A percentile compares a stretch with the other conserved stretches of the same genome.
These are phyloP conservation scores for Scutellaria galericulata DNA, from an alignment of 257 asterid species.

Conservation along the genomic window DNA sequence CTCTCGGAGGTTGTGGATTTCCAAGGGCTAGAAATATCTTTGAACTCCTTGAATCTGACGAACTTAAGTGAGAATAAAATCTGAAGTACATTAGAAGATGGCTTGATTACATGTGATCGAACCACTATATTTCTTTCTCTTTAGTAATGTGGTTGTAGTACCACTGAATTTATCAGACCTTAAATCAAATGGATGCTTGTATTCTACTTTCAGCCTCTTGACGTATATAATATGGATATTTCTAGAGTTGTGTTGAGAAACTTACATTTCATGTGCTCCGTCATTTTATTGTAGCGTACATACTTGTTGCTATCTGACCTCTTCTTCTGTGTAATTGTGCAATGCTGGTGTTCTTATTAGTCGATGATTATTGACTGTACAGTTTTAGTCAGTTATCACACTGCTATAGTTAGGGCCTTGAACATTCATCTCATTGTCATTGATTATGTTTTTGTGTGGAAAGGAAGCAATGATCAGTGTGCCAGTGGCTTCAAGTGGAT, in stretches of 20 bases:
- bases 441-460: constrained; percentile 4
- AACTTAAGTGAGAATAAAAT: neutral
- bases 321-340: too few species aligned
- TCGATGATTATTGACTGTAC: too few species aligned
- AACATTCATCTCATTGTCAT: too few species aligned
- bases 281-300: too few species aligned
- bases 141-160: neutral
- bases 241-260: neutral
- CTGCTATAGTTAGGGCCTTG: too few species aligned
- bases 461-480: constrained; percentile 54
- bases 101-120: constrained; percentile 8
- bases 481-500: constrained; percentile 50
- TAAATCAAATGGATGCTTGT: neutral
- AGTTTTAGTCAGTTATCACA: too few species aligned
- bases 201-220: constrained; percentile 10
- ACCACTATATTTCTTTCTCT: constrained; percentile 21
- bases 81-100: neutral
- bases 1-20: constrained; percentile 4
- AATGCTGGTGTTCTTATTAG: too few species aligned
- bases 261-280: neutral
- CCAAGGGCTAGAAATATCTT: neutral
- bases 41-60: neutral
- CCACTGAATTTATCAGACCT: neutral
- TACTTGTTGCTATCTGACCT: too few species aligned
- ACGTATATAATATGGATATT: neutral